Conservation (phyloP, 192 early-diverging fungal genomes). For the Coemansia sp. region DNA sequence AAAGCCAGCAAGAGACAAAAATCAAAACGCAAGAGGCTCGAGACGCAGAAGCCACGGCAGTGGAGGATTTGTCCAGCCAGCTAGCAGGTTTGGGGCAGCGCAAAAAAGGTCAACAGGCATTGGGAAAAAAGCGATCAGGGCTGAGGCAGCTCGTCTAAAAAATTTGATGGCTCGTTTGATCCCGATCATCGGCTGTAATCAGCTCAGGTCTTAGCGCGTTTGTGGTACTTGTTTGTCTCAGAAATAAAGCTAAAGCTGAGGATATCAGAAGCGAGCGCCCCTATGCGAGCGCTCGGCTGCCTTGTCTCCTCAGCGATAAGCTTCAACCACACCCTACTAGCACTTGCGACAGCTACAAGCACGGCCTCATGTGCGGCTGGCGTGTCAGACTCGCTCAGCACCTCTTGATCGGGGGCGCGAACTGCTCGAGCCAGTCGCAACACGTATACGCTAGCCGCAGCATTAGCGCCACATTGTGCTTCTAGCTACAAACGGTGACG, state of each 20-base stretch:
- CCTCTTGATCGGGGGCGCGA: too few relatives aligned
- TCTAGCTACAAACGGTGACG: neutral
- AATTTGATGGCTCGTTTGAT: constrained; percentile 16
- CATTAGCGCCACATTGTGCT: neutral
- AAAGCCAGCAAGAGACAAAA: constrained; percentile 8
- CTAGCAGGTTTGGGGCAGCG: constrained; percentile 6
- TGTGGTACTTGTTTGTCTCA: too few relatives aligned
- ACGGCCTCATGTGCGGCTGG: neutral
- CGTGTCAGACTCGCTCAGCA: too few relatives aligned
- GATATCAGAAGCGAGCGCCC: too few relatives aligned
- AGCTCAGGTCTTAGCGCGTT: neutral
- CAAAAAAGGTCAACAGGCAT: constrained; percentile 10
- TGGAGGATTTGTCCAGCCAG: neutral
- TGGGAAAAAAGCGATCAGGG: constrained; percentile 6
- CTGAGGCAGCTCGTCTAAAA: constrained; percentile 8
- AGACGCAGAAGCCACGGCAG: neutral
- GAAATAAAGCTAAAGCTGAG: too few relatives aligned
- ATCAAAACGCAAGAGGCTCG: constrained; percentile 1
- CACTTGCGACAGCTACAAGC: neutral
- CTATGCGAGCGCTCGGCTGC: too few relatives aligned
- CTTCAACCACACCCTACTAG: too few relatives aligned
- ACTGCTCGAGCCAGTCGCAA: too few relatives aligned
- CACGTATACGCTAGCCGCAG: too few relatives aligned
- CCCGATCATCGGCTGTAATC: constrained; percentile 8
- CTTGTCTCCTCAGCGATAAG: too few relatives aligned